These are phyloP conservation scores for Colletotrichum lupini DNA, from an alignment of 2,329 filamentous ascomycete genomes.

Conservation along the genomic window DNA sequence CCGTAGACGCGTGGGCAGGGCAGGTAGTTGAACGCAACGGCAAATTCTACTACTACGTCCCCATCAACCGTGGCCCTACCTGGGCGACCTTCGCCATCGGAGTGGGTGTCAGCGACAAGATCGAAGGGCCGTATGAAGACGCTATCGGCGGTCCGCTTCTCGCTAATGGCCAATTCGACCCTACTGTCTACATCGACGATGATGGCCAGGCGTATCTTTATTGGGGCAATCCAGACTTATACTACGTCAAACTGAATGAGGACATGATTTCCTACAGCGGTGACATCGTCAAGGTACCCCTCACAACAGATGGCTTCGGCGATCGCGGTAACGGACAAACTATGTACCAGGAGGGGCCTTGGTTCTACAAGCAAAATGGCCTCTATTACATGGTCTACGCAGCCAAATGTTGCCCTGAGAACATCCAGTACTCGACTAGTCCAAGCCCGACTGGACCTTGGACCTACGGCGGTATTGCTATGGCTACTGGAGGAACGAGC, in stretches of 20 bases:
- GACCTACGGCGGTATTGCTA: not conserved
- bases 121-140: constrained; percentile 50
- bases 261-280: constrained; percentile 51
- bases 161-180: constrained; percentile 49
- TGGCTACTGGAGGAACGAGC: not conserved
- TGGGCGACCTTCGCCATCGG: constrained; percentile 43
- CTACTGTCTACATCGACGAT: constrained; percentile 53
- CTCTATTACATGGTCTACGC: constrained; percentile 46
- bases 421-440: constrained; percentile 45
- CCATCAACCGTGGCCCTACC: constrained; percentile 9
- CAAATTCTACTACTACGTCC: constrained; percentile 48
- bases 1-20: constrained; percentile 46
- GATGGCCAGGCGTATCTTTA: constrained; percentile 53
- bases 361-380: constrained; percentile 45
- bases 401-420: constrained; percentile 44
- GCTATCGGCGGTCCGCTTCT: constrained; percentile 43
- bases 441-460: constrained; percentile 33
- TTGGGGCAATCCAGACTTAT: constrained; percentile 41
- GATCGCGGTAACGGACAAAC: not conserved
- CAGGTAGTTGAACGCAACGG: constrained; percentile 45
- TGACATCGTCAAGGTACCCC: no score
- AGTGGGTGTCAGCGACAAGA: constrained; percentile 46
- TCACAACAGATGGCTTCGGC: no score
- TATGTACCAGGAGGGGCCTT: constrained; percentile 44
- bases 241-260: constrained; percentile 51